Percentiles rank a stretch among this genome's conserved stretches.
These are phyloP conservation scores for Rhodotorula sp. DNA, from an alignment of 1,284 basidiomycete species.

Conservation along the genomic window DNA sequence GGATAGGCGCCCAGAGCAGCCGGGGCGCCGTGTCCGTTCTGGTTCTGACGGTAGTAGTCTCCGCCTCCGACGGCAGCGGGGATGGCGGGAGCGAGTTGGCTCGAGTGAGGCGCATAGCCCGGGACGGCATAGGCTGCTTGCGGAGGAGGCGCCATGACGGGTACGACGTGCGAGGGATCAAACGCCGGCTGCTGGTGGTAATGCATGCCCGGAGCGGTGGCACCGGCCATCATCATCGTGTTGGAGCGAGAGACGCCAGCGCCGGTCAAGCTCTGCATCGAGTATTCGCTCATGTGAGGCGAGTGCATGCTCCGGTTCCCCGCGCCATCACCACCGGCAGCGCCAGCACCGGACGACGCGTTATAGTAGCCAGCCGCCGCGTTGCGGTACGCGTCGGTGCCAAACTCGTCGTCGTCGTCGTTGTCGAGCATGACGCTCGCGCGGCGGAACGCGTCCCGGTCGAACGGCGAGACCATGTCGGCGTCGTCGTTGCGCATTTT, in stretches of 20 bases:
- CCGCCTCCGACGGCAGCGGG: not conserved
- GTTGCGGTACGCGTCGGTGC: conserved; percentile 41
- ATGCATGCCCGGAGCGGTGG: conserved; percentile 11
- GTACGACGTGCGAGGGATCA: conserved; percentile 42
- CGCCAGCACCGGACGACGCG: no score
- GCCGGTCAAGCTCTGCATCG: conserved; percentile 9
- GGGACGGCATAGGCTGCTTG: not conserved
- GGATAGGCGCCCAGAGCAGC: not conserved
- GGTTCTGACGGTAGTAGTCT: not conserved
- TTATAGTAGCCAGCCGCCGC: conserved; percentile 38
- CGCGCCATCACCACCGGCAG: conserved; percentile 7
- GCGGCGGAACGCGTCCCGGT: conserved; percentile 48
- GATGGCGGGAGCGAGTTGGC: not conserved
- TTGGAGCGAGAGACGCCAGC: conserved; percentile 34
- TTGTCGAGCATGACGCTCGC: conserved; percentile 46
- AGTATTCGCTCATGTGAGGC: conserved; percentile 38
- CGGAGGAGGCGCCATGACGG: conserved; percentile 3
- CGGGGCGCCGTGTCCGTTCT: not conserved
- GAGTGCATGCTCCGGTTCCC: conserved; percentile 17
- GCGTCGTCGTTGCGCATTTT: conserved; percentile 44
- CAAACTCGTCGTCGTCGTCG: conserved; percentile 46
- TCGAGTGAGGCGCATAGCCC: not conserved
- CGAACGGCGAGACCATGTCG: conserved; percentile 48
- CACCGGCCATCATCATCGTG: conserved; percentile 32
- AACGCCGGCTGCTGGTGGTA: conserved; percentile 42